A percentile compares a stretch with the other conserved stretches of the same genome.
Conservation (phyloP, 1,284 basidiomycete species). For the Leccinum angustisporum region DNA sequence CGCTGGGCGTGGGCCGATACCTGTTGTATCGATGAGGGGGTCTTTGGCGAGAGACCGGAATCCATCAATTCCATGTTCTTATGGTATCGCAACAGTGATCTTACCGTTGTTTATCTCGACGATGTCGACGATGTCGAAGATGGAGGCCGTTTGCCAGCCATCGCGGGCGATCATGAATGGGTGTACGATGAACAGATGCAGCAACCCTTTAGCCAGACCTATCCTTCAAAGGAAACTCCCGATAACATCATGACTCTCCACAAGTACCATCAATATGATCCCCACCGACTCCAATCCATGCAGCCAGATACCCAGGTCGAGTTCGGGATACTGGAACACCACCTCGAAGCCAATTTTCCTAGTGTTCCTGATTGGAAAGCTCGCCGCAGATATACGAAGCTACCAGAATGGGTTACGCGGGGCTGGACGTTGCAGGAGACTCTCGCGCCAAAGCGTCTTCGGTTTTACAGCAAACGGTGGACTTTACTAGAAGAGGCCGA, state of each 20-base stretch:
- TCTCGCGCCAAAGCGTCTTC: constrained; percentile 26
- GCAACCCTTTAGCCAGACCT: constrained; percentile 6
- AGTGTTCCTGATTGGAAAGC: not conserved
- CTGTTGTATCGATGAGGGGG: constrained; percentile 25
- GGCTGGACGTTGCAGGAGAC: constrained; percentile 33
- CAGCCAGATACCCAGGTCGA: constrained; percentile 26
- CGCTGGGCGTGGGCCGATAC: constrained; percentile 30
- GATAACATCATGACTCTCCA: constrained; percentile 15
- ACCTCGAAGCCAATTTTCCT: constrained; percentile 13
- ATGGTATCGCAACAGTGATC: constrained; percentile 22
- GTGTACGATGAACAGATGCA: constrained; percentile 24
- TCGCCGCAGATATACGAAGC: constrained; percentile 2
- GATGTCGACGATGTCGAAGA: constrained; percentile 21
- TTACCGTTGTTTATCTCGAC: constrained; percentile 28
- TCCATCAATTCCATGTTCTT: constrained; percentile 28
- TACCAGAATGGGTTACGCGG: constrained; percentile 24
- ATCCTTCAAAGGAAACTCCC: not conserved
- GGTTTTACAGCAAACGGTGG: constrained; percentile 29
- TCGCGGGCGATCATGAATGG: constrained; percentile 9
- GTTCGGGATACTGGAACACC: constrained; percentile 7
- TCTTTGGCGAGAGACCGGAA: constrained; percentile 19
- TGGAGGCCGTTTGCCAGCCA: constrained; percentile 10
- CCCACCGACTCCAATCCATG: constrained; percentile 10
- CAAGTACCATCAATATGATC: constrained; percentile 3
- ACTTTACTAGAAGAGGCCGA: constrained; percentile 26